A percentile compares a stretch with the other conserved stretches of the same genome.
These are phyloP conservation scores for Cardamine chenopodiifolia DNA, from an alignment of 345 rosid genomes.

Conservation along the genomic window DNA sequence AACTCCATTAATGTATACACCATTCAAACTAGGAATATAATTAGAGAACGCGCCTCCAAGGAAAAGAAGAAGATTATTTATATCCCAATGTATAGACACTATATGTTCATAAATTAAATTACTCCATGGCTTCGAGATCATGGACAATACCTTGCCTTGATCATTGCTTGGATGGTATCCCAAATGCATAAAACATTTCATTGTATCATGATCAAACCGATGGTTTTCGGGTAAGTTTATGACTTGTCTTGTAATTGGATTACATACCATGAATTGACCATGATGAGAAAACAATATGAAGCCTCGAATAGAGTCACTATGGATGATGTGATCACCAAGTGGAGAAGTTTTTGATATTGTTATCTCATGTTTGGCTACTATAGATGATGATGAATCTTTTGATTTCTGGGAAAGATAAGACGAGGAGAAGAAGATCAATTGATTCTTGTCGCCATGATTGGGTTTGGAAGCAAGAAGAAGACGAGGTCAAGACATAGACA, in stretches of 20 bases:
- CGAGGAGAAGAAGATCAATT: background rate
- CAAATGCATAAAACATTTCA: slow-evolving; percentile 2
- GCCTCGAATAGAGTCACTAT: background rate
- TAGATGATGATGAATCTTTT: background rate
- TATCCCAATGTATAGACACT: slow-evolving; percentile 9
- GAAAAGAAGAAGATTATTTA: slow-evolving; percentile 12
- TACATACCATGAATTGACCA: slow-evolving; percentile 16
- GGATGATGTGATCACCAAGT: background rate
- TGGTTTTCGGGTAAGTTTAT: slow-evolving; percentile 1
- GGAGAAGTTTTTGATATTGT: background rate
- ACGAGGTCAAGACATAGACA: background rate
- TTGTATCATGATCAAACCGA: background rate
- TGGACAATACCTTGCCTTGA: slow-evolving; percentile 2
- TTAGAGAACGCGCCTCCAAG: slow-evolving; percentile 7
- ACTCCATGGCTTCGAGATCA: background rate
- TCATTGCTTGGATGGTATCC: slow-evolving; percentile 11
- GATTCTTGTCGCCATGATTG: background rate
- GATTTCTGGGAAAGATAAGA: background rate
- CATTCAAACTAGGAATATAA: background rate
- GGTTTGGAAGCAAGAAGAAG: background rate
- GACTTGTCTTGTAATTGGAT: slow-evolving; percentile 21
- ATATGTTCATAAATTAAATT: background rate
- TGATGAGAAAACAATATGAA: background rate
- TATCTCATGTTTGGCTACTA: slow-evolving; percentile 7
- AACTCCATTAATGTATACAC: slow-evolving; percentile 5